Evolutionary conservation across 345 rosid genomes (phyloP).

Genomic region (Citrus unshiu): DNA sequence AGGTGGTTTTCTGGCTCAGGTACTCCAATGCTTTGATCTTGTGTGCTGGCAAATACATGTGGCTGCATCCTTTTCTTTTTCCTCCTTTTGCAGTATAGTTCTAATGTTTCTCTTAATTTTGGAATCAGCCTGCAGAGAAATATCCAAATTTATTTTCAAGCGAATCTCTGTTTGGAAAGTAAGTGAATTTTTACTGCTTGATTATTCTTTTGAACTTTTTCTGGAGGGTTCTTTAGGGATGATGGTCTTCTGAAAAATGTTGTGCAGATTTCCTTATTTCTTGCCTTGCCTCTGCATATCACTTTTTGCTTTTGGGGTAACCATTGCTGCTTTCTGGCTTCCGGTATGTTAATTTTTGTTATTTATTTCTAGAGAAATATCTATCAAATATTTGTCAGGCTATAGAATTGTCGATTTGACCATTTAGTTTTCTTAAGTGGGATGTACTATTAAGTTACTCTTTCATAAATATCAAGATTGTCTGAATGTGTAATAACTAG

Average conservation of each 20-base stretch:
- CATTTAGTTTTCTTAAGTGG: neutral
- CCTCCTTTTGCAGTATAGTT: neutral
- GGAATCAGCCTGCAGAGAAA: neutral
- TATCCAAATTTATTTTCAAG: neutral
- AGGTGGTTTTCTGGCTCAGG: constrained; percentile 96
- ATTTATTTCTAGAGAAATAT: neutral
- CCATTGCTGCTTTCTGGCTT: constrained; percentile 51
- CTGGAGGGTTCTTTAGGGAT: neutral
- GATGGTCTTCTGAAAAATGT: neutral
- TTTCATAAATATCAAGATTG: neutral
- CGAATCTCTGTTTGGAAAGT: neutral
- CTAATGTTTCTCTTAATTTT: neutral
- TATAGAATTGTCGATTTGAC: neutral
- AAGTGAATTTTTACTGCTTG: neutral
- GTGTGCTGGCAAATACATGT: neutral
- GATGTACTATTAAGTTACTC: no score
- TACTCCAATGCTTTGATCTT: constrained; percentile 19
- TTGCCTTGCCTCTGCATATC: neutral
- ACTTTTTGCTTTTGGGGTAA: neutral
- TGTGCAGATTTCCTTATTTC: neutral
- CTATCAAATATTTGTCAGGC: neutral
- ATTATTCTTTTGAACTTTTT: neutral
- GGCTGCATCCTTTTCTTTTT: neutral
- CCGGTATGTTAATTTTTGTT: constrained; percentile 45
- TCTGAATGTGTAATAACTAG: neutral